Conservation (phyloP, 1,139 yeast genomes). For the Candida dubliniensis region DNA sequence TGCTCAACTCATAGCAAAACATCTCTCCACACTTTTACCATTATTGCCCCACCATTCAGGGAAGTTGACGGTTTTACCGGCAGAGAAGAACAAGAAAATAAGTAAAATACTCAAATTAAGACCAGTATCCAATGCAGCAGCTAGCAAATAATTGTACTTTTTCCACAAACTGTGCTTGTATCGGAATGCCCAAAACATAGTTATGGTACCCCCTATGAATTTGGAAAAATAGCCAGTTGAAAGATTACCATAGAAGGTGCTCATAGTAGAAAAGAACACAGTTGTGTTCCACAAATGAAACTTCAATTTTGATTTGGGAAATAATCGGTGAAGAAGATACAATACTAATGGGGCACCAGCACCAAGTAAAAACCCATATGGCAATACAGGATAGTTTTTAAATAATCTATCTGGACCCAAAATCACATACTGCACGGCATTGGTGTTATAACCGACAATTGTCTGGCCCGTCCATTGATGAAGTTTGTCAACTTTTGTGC, state of each 20-base stretch:
- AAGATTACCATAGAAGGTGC: constrained; percentile 48
- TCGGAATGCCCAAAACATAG: constrained; percentile 45
- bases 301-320: constrained; percentile 21
- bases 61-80: constrained; percentile 30
- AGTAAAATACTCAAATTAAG: constrained; percentile 41
- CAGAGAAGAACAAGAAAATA: constrained; percentile 39
- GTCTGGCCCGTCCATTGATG: constrained; percentile 57
- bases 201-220: constrained; percentile 48
- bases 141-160: constrained; percentile 46
- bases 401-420: constrained; percentile 49
- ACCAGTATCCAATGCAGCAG: constrained; percentile 54
- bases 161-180: constrained; percentile 42
- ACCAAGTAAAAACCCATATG: constrained; percentile 48
- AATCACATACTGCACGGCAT: constrained; percentile 51
- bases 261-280: constrained; percentile 49
- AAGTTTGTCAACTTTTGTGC: constrained; percentile 40
- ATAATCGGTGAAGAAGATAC: constrained; percentile 28
- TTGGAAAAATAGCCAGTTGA: constrained; percentile 53
- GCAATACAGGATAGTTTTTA: constrained; percentile 38
- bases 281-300: constrained; percentile 50
- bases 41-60: constrained; percentile 56
- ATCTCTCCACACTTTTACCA: constrained; percentile 41
- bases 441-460: constrained; percentile 43
- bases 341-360: constrained; percentile 36
- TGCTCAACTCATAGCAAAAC: constrained; percentile 27